phyloP scores from a whole-genome alignment of 306 rosid genomes.

The Astragalus glycyphyllos region DNA sequence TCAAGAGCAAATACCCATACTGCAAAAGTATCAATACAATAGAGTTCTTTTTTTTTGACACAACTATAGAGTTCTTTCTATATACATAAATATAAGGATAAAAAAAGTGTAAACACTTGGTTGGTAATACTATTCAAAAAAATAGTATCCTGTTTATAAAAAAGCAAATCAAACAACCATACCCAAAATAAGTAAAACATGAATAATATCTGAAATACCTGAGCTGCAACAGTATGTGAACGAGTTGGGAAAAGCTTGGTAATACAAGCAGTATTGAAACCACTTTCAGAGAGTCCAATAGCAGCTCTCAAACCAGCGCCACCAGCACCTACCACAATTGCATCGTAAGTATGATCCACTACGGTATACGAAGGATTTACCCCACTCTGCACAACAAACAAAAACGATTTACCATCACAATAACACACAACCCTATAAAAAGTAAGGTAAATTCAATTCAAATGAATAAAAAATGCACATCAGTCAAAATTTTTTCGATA shows the following conservation, averaged over 20 bases:
- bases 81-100: not conserved
- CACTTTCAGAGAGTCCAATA: constrained; percentile 92
- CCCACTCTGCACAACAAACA: too few relatives aligned
- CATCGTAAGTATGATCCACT: too few relatives aligned
- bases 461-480: too few relatives aligned
- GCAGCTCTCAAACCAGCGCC: constrained; percentile 99
- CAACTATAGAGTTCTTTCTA: not conserved
- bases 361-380: too few relatives aligned
- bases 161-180: too few relatives aligned
- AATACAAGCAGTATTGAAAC: constrained; percentile 95
- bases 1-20: not conserved
- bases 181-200: too few relatives aligned
- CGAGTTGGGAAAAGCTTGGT: constrained; percentile 98
- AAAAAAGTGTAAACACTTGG: not conserved
- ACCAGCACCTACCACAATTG: constrained; percentile 95
- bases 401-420: too few relatives aligned
- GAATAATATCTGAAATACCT: constrained; percentile 55
- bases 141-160: too few relatives aligned
- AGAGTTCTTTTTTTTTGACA: too few relatives aligned
- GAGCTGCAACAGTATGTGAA: constrained; percentile 98
- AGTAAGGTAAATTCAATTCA: too few relatives aligned
- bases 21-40: not conserved
- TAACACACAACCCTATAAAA: constrained; percentile 2
- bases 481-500: too few relatives aligned
- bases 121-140: too few relatives aligned